A percentile compares a stretch with the other conserved stretches of the same genome.
phyloP scores from a whole-genome alignment of 2,329 filamentous ascomycete species.

The Phoma sp. region DNA sequence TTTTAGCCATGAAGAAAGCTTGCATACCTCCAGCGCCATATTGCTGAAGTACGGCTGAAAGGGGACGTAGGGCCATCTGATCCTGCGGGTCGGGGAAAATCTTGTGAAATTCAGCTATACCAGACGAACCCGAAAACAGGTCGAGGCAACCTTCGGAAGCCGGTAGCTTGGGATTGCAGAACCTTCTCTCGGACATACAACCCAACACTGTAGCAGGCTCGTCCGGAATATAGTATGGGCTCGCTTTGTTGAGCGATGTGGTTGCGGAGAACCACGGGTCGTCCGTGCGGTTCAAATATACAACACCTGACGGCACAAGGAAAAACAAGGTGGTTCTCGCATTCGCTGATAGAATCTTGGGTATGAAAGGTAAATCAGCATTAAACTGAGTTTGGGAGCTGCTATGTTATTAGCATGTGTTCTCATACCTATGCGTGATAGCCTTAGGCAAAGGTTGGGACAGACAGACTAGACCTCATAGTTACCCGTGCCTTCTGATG shows the following conservation, averaged over 20 bases:
- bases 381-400: not conserved
- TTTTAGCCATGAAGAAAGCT: not conserved
- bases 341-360: not conserved
- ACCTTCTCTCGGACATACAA: not conserved
- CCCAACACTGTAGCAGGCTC: not conserved
- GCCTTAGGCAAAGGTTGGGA: too few species aligned
- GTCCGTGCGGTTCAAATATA: not conserved
- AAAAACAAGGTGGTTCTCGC: not conserved
- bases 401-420: not conserved
- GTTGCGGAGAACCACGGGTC: slow-evolving; percentile 11
- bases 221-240: not conserved
- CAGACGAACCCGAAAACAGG: not conserved
- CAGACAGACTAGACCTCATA: slow-evolving; percentile 4
- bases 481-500: not conserved
- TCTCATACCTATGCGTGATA: not conserved
- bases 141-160: not conserved
- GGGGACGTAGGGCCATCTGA: not conserved
- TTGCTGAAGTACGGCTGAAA: not conserved
- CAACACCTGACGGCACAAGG: not conserved
- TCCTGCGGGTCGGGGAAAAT: not conserved
- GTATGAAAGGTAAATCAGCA: not conserved
- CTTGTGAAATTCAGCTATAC: not conserved
- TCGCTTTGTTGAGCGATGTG: not conserved
- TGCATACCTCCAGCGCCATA: not conserved
- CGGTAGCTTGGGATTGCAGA: not conserved